Percentiles rank a stretch among this genome's conserved stretches.
Evolutionary conservation across 345 rosid species (phyloP).

Genomic region (Hibiscus syriacus): DNA sequence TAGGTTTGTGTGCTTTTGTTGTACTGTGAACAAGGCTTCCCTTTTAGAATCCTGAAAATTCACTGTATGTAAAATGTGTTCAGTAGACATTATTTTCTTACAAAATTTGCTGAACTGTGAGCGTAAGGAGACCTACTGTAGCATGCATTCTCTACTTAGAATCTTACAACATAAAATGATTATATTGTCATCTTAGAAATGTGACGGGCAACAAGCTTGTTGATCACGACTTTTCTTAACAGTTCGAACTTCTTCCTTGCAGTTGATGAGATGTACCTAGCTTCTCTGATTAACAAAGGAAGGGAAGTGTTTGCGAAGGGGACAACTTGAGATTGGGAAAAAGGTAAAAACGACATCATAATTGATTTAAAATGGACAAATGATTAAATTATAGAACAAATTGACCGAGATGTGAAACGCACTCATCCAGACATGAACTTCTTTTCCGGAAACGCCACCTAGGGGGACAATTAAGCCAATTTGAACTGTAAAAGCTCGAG

Average conservation of each 20-base stretch:
- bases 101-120: neutral
- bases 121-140: neutral
- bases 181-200: neutral
- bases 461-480: no score
- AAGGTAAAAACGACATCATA: conserved; percentile 27
- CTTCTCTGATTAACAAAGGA: conserved; percentile 66
- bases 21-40: neutral
- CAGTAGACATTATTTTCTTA: neutral
- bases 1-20: neutral
- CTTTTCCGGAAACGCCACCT: no score
- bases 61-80: neutral
- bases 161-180: neutral
- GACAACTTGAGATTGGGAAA: conserved; percentile 51
- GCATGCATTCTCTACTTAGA: neutral
- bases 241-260: conserved; percentile 12
- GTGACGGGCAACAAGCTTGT: neutral
- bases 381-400: neutral
- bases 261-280: conserved; percentile 72
- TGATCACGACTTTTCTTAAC: neutral
- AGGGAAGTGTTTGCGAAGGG: conserved; percentile 37
- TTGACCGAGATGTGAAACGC: no score
- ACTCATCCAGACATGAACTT: no score
- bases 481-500: no score
- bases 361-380: neutral
- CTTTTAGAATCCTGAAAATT: neutral